Conservation (phyloP, 108 stramenopile genomes). For the Cylindrotheca fusiformis region DNA sequence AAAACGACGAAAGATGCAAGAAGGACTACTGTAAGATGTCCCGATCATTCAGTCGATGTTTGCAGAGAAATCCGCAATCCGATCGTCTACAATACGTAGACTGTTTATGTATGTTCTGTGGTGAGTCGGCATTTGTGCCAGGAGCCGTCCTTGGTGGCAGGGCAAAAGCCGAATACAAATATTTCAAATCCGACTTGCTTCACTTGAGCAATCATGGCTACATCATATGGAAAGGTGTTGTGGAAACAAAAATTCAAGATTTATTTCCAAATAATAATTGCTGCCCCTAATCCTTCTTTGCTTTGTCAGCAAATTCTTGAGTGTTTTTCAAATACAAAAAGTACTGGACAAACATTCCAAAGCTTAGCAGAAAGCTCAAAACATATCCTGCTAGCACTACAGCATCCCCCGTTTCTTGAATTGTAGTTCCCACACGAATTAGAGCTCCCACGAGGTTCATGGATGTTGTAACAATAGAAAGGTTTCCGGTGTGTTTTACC, state of each 20-base stretch:
- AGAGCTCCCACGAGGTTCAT: slow-evolving; percentile 65
- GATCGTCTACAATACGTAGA: slow-evolving; percentile 48
- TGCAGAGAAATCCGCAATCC: slow-evolving; percentile 22
- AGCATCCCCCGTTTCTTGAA: slow-evolving; percentile 75
- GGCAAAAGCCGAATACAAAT: slow-evolving; percentile 47
- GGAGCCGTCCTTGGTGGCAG: slow-evolving; percentile 56
- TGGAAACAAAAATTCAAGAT: slow-evolving; percentile 33
- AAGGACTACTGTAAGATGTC: slow-evolving; percentile 65
- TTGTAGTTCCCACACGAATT: slow-evolving; percentile 71
- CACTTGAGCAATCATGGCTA: slow-evolving; percentile 75
- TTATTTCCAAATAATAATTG: neutral
- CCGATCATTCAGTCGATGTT: slow-evolving; percentile 41
- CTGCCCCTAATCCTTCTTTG: slow-evolving; percentile 26
- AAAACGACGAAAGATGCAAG: slow-evolving; percentile 44
- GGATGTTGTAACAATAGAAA: slow-evolving; percentile 59
- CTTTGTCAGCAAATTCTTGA: slow-evolving; percentile 28
- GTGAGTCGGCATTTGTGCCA: slow-evolving; percentile 39
- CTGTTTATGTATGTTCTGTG: slow-evolving; percentile 76
- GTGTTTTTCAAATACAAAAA: slow-evolving; percentile 65
- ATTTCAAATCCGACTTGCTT: slow-evolving; percentile 62
- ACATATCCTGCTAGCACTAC: slow-evolving; percentile 57
- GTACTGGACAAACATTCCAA: slow-evolving; percentile 56
- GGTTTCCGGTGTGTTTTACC: slow-evolving; percentile 74
- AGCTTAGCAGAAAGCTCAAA: slow-evolving; percentile 47
- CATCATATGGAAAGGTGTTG: slow-evolving; percentile 50